Evolutionary conservation across 1,284 basidiomycete species (phyloP), one percentile per base, ranked within the genome.

Genomic region (Ceratobasidium sp.): DNA sequence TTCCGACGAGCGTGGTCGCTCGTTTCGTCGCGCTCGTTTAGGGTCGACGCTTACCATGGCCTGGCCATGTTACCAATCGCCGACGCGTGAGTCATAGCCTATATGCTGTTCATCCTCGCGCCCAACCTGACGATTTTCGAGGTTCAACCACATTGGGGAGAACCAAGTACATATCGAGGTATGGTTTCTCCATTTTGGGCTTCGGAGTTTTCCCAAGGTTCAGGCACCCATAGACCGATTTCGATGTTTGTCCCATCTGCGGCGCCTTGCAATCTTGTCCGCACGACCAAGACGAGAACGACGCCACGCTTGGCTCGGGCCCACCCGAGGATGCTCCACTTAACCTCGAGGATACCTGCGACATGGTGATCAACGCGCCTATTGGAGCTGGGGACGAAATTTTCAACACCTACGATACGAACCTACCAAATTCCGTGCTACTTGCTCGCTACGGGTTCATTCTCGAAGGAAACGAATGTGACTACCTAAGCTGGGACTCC

Each of bases 61-160:
- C 87, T 96, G 27, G 90, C 93, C 0, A 93, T 98, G 89, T 94
- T 96, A 16, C 96, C 96, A 0, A 89, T 97, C 79, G 95, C 96
- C 38, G 96, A 97, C 84, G 89, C 91, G 90, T 95, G 83, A 85
- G 93, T 88, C 27, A 30, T 10, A 35, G 60, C 41, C 27, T 33
- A 46, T 16, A 50, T 14, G 27, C 44, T 64, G n/a, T 35, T 27
- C 14, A 33, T 20, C 46, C 50, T n/a, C 50, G 50, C n/a, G 50
- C 50, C 50, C 50, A 30, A 59, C 55, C 55, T 18, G 18, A 8
- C 12, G 6, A n/a, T 41, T 38, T 41, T 38, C 35, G 78, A n/a
- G 94, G 93, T 95, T 97, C 86, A 97, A 98, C 84, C 96, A 98
- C 81, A 83, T 86, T 5, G 87, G 90, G 64, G 89, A 92, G 60